Evolutionary conservation across 805 yeast genomes (phyloP), one percentile per base, ranked within the genome.

Genomic region (Danielia oregonensis): DNA sequence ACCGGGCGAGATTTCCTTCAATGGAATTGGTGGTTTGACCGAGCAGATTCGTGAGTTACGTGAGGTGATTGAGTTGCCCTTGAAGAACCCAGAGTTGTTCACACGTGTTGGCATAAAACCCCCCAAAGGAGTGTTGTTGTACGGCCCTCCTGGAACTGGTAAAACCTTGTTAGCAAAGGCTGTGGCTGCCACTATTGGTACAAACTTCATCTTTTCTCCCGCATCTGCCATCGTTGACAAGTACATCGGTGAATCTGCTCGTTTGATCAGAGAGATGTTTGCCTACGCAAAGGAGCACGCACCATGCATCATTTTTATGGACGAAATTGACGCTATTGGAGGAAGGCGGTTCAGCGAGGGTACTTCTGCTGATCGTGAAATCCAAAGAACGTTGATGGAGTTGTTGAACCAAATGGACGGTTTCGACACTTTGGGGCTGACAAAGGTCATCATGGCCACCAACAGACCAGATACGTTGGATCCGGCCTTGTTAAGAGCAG

Each of bases 131-230:
- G 97, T 91, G 17, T 68, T 93, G 43, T 72, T 93, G 33, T 93
- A 93, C 57, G 98, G 98, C 6, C 98, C 98, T 5, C 98, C 98
- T 16, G 98, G 98, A 53, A 93, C 98, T 0, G 97, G 98, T 56
- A 91, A 91, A 61, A 91, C 98, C 0, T 69, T 91, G 40, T 73
- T 91, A 54, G 98, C 98, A 12, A 89, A 93, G 55, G 97, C 97
- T 0, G 97, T 89, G 29, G 97, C 98, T 4, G 97, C 97, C 28
- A 93, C 97, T 4, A 87, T 93, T 54, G 97, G 97, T 36, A 97
- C 97, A 24, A 91, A 91, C 64, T 91, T 91, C 68, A 91, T 91
- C 44, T 93, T 93, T 54, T 85, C 95, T n/a, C 97, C 97, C 9
- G 97, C 97, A 1, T 85, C 96, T 9, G 97, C 96, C 30, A 91